A percentile compares a stretch with the other conserved stretches of the same genome.
phyloP scores from a whole-genome alignment of 108 stramenopile genomes.

The Stephanodiscus triporus region DNA sequence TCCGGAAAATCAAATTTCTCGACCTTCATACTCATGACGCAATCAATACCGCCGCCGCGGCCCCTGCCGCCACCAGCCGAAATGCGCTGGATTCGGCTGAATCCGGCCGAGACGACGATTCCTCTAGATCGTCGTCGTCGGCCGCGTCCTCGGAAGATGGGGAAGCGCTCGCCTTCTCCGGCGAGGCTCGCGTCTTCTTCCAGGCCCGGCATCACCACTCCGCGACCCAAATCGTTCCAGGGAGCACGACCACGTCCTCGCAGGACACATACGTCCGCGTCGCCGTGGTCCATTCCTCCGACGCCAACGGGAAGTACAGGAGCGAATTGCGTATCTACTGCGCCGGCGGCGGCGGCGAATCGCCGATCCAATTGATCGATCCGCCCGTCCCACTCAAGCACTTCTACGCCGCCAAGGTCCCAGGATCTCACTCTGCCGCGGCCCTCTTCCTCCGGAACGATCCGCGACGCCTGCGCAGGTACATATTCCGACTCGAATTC shows the following conservation, averaged over 20 bases:
- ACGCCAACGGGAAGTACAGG: not conserved
- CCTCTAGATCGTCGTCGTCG: slow-evolving; percentile 14
- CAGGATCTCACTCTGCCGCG: slow-evolving; percentile 36
- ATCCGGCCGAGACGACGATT: not conserved
- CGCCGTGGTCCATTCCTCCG: slow-evolving; percentile 23
- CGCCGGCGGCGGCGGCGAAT: not conserved
- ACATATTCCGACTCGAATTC: slow-evolving; percentile 49
- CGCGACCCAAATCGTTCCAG: slow-evolving; percentile 27
- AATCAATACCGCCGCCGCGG: not conserved
- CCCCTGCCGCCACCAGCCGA: not conserved
- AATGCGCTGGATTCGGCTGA: not conserved
- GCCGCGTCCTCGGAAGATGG: slow-evolving; percentile 1
- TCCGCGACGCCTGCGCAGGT: slow-evolving; percentile 29
- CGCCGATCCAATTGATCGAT: slow-evolving; percentile 26
- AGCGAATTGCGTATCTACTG: slow-evolving; percentile 23
- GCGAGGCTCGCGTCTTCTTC: slow-evolving; percentile 48
- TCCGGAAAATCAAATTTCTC: slow-evolving; percentile 28
- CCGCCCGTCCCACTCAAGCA: slow-evolving; percentile 40
- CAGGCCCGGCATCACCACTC: slow-evolving; percentile 47
- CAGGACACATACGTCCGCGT: slow-evolving; percentile 41
- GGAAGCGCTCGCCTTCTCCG: slow-evolving; percentile 31
- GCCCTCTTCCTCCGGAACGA: slow-evolving; percentile 46
- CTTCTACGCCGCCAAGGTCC: slow-evolving; percentile 43
- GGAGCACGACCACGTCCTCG: slow-evolving; percentile 15
- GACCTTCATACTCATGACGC: slow-evolving; percentile 16